Evolutionary conservation across 768 basidiomycete genomes (phyloP).

Genomic region (Clitopilus hobsonii): DNA sequence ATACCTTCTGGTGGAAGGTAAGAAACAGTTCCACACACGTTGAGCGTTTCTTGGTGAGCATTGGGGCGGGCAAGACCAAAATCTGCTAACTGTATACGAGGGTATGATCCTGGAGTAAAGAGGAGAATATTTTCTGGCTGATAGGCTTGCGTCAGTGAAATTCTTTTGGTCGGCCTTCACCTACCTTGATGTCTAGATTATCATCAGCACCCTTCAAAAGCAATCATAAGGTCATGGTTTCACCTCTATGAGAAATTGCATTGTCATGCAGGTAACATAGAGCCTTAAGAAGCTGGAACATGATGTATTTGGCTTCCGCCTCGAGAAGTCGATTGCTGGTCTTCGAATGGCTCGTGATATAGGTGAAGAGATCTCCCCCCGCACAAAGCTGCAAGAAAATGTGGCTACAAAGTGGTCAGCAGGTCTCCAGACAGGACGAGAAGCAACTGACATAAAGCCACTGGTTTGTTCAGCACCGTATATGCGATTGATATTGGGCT

Average conservation of each 20-base stretch:
- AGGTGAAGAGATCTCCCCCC: slow-evolving; percentile 85
- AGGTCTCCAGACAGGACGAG: neutral
- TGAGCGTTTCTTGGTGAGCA: slow-evolving; percentile 77
- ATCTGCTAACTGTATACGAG: slow-evolving; percentile 80
- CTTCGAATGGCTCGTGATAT: slow-evolving; percentile 61
- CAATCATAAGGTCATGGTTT: too few species aligned
- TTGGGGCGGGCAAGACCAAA: slow-evolving; percentile 80
- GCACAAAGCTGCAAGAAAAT: slow-evolving; percentile 85
- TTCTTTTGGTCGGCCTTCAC: neutral
- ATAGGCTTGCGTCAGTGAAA: neutral
- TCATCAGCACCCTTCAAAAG: too few species aligned
- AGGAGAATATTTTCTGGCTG: slow-evolving; percentile 85
- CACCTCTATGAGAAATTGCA: slow-evolving; percentile 80
- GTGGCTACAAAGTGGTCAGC: slow-evolving; percentile 39
- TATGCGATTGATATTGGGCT: slow-evolving; percentile 83
- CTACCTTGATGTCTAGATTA: slow-evolving; percentile 16
- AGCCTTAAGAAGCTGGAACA: slow-evolving; percentile 73
- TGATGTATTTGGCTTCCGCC: slow-evolving; percentile 81
- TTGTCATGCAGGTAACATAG: slow-evolving; percentile 67
- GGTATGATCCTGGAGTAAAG: slow-evolving; percentile 76
- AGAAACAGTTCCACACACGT: slow-evolving; percentile 84
- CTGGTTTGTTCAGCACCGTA: slow-evolving; percentile 62
- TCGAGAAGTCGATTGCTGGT: slow-evolving; percentile 54
- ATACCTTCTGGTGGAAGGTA: slow-evolving; percentile 86
- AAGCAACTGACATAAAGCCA: slow-evolving; percentile 46